These are phyloP conservation scores for Coniochaeta sp. DNA, from an alignment of 2,329 filamentous ascomycete species.

Conservation along the genomic window DNA sequence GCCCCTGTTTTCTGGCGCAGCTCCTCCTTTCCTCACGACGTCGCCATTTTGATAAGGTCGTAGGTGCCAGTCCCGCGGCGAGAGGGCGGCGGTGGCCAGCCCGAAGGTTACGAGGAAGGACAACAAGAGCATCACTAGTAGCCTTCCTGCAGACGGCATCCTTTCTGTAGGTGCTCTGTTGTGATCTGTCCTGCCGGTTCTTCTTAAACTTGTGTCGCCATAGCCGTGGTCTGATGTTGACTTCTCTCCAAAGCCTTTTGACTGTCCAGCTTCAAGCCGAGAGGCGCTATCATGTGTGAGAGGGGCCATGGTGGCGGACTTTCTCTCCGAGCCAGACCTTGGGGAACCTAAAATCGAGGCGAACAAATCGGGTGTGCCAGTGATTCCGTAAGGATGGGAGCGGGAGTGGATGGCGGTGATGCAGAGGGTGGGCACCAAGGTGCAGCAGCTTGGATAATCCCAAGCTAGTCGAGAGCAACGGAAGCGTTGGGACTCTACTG, in stretches of 20 bases:
- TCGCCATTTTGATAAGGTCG: conserved; percentile 4
- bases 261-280: conserved; percentile 1
- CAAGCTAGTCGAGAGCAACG: neutral
- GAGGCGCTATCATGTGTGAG: conserved; percentile 2
- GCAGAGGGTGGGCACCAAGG: neutral
- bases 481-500: too few relatives aligned
- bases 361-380: conserved; percentile 1
- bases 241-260: neutral
- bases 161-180: conserved; percentile 6
- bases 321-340: neutral
- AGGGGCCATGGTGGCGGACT: conserved; percentile 2
- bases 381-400: neutral
- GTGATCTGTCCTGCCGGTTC: conserved; percentile 4
- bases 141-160: conserved; percentile 14
- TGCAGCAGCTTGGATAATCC: neutral
- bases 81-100: conserved; percentile 14
- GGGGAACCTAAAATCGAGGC: neutral
- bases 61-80: conserved; percentile 2
- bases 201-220: neutral
- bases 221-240: neutral
- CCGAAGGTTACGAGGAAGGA: conserved; percentile 15
- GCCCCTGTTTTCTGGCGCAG: conserved; percentile 1
- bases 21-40: neutral
- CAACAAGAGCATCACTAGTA: conserved; percentile 13
- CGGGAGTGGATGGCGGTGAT: neutral